Conservation (phyloP, 805 yeast genomes). For the Hanseniaspora guilliermondii region DNA sequence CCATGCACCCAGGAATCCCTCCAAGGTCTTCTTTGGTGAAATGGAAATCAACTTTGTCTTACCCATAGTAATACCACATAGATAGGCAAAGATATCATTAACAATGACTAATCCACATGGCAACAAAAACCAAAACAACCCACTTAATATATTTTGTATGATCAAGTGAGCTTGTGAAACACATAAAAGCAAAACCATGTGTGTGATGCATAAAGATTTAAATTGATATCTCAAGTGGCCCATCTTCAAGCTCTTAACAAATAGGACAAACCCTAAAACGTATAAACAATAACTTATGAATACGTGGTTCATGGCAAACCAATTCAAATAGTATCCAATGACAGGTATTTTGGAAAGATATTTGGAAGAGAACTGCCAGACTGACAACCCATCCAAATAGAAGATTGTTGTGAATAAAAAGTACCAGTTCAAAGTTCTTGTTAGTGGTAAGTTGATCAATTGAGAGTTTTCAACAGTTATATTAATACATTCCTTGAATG, state of each 20-base stretch:
- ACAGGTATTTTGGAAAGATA: constrained; percentile 30
- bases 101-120: constrained; percentile 87
- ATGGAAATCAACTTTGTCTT: constrained; percentile 81
- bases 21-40: constrained; percentile 94
- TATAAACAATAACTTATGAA: constrained; percentile 75
- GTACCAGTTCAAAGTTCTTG: constrained; percentile 83
- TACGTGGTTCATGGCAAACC: constrained; percentile 65
- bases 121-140: constrained; percentile 85
- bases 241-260: constrained; percentile 77
- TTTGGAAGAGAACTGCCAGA: constrained; percentile 52
- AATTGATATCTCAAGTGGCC: constrained; percentile 87
- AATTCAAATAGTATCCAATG: constrained; percentile 28
- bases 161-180: constrained; percentile 91
- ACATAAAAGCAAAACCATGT: constrained; percentile 80
- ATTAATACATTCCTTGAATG: constrained; percentile 82
- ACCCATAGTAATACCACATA: constrained; percentile 95
- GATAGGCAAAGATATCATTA: constrained; percentile 90
- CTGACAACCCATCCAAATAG: constrained; percentile 76
- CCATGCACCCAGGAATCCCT: constrained; percentile 98
- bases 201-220: constrained; percentile 85
- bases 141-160: constrained; percentile 76
- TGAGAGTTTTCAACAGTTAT: constrained; percentile 70
- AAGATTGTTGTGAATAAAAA: constrained; percentile 76
- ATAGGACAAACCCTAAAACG: constrained; percentile 76
- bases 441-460: constrained; percentile 71